Percentiles rank a stretch among this genome's conserved stretches.
Evolutionary conservation across 306 rosid genomes (phyloP).

Genomic region (Ammopiptanthus mongolicus): DNA sequence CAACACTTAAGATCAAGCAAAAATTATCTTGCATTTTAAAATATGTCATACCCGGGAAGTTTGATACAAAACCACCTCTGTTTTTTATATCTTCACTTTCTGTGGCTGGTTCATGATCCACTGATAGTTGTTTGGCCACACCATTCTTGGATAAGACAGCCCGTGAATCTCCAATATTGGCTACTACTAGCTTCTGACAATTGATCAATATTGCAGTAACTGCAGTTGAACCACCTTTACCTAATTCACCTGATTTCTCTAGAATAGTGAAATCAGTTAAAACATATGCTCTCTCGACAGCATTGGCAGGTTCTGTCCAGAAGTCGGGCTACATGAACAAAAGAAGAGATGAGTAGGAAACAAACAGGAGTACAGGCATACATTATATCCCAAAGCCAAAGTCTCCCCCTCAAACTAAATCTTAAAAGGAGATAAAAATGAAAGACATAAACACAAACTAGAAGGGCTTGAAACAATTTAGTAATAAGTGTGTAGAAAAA

Average conservation of each 20-base stretch:
- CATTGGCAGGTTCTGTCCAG: slow-evolving; percentile 62
- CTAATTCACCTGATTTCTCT: slow-evolving; percentile 65
- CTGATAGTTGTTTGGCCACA: slow-evolving; percentile 62
- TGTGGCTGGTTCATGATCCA: slow-evolving; percentile 80
- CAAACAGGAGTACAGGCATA: neutral
- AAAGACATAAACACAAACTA: neutral
- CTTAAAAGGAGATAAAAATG: neutral
- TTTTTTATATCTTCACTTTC: slow-evolving; percentile 62
- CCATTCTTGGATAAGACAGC: slow-evolving; percentile 75
- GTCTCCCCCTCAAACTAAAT: neutral
- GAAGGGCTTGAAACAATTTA: neutral
- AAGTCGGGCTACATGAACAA: slow-evolving; percentile 55
- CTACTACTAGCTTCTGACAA: slow-evolving; percentile 73
- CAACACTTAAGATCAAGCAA: neutral
- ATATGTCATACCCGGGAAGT: slow-evolving; percentile 68
- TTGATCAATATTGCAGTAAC: slow-evolving; percentile 90
- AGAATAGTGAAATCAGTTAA: slow-evolving; percentile 70
- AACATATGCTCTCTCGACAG: slow-evolving; percentile 69
- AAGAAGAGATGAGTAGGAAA: neutral
- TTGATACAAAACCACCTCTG: slow-evolving; percentile 93
- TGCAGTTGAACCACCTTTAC: slow-evolving; percentile 95
- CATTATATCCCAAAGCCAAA: neutral
- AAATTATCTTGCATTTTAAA: neutral
- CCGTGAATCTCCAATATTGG: slow-evolving; percentile 91
- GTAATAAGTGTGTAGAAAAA: neutral